These are phyloP conservation scores for Taxillus chinensis DNA, from an alignment of 164 flowering plant species.

Conservation along the genomic window DNA sequence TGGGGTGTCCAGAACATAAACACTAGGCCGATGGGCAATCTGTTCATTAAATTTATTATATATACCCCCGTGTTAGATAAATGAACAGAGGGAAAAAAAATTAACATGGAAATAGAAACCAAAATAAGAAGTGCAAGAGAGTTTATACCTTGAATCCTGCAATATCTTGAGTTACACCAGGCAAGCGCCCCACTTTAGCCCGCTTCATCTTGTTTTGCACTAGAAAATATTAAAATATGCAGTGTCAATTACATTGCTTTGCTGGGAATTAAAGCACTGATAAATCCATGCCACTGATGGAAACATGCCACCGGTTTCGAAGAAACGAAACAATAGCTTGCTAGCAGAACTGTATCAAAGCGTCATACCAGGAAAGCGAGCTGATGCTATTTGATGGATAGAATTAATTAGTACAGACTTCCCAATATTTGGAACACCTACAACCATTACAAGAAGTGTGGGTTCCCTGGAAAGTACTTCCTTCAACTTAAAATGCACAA, in stretches of 20 bases:
- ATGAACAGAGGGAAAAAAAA: neutral
- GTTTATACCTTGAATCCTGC: conserved; percentile 81
- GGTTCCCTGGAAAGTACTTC: conserved; percentile 82
- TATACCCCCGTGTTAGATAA: neutral
- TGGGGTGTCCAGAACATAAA: conserved; percentile 90
- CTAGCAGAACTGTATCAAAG: no score
- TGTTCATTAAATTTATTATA: conserved; percentile 18
- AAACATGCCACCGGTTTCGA: no score
- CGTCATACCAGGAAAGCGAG: conserved; percentile 71
- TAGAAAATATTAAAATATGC: conserved; percentile 24
- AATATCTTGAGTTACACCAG: conserved; percentile 97
- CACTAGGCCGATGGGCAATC: conserved; percentile 96
- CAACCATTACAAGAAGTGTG: conserved; percentile 94
- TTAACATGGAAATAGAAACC: neutral
- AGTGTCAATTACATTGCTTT: neutral
- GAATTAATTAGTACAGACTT: conserved; percentile 87
- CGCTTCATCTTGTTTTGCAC: conserved; percentile 82
- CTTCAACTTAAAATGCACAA: conserved; percentile 77
- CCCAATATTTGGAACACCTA: conserved; percentile 98
- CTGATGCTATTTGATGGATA: conserved; percentile 68
- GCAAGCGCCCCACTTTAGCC: conserved; percentile 90
- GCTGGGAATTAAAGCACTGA: neutral
- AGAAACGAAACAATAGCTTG: no score
- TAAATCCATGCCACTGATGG: neutral
- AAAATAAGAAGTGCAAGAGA: neutral